A percentile compares a stretch with the other conserved stretches of the same genome.
Evolutionary conservation across 805 yeast genomes (phyloP).

Genomic region (Hanseniaspora vineae): DNA sequence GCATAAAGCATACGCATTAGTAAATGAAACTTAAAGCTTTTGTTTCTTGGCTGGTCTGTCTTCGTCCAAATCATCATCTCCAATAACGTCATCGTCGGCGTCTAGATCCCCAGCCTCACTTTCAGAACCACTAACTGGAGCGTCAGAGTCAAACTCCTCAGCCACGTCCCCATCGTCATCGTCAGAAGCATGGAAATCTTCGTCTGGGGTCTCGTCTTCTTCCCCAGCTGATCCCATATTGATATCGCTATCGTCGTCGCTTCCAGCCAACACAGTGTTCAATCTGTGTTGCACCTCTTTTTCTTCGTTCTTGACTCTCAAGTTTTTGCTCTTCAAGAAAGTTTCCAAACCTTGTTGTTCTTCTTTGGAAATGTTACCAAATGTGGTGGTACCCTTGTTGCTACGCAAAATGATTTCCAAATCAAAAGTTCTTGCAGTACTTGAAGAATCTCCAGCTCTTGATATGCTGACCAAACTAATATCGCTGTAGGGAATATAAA

Average conservation of each 20-base stretch:
- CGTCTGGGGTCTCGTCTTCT: conserved; percentile 73
- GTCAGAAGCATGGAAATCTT: conserved; percentile 56
- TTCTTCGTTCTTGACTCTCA: conserved; percentile 78
- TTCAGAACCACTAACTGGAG: conserved; percentile 19
- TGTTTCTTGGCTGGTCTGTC: conserved; percentile 5
- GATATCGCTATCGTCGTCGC: conserved; percentile 35
- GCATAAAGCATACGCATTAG: too few species aligned
- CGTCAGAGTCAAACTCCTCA: conserved; percentile 72
- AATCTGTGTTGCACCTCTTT: conserved; percentile 74
- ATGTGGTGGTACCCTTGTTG: conserved; percentile 58
- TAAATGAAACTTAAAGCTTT: too few species aligned
- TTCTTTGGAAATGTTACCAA: conserved; percentile 80
- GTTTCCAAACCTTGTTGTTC: conserved; percentile 74
- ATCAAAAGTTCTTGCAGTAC: conserved; percentile 83
- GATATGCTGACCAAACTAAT: conserved; percentile 68
- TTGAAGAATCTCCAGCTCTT: conserved; percentile 70
- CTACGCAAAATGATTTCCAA: conserved; percentile 62
- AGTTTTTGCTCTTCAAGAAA: conserved; percentile 63
- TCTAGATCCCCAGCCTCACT: conserved; percentile 18
- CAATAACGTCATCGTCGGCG: conserved; percentile 3
- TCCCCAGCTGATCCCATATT: conserved; percentile 62
- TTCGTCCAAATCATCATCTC: conserved; percentile 4
- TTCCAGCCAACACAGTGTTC: conserved; percentile 52
- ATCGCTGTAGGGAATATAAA: conserved; percentile 79
- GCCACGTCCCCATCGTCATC: conserved; percentile 56